phyloP scores from a whole-genome alignment of 2,329 filamentous ascomycete species.

The Phoma sp. region DNA sequence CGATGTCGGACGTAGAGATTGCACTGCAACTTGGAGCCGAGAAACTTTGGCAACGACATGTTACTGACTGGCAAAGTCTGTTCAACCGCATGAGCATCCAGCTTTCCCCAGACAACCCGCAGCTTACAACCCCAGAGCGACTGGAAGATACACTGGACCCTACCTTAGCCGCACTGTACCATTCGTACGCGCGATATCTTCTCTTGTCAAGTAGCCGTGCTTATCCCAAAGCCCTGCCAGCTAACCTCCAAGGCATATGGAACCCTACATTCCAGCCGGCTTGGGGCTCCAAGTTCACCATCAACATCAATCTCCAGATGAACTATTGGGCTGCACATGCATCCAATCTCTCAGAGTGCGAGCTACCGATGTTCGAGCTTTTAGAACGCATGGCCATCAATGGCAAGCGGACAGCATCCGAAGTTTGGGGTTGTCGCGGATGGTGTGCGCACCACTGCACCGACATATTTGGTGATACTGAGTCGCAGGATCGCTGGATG shows the following conservation, averaged over 20 bases:
- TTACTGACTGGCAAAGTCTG: constrained; percentile 38
- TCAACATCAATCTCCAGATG: constrained; percentile 63
- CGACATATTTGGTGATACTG: constrained; percentile 38
- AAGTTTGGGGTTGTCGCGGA: constrained; percentile 31
- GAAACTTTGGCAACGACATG: constrained; percentile 39
- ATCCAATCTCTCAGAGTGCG: constrained; percentile 44
- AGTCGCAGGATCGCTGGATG: constrained; percentile 31
- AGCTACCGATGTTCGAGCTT: constrained; percentile 53
- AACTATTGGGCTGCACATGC: constrained; percentile 57
- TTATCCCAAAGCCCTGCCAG: constrained; percentile 47
- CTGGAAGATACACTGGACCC: constrained; percentile 16
- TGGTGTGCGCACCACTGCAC: constrained; percentile 40
- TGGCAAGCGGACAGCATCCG: constrained; percentile 37
- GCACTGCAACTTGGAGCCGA: constrained; percentile 28
- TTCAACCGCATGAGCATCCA: constrained; percentile 20
- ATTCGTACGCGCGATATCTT: constrained; percentile 52
- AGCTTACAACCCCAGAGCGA: constrained; percentile 2
- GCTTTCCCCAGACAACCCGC: constrained; percentile 1
- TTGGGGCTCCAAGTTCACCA: constrained; percentile 60
- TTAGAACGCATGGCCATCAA: constrained; percentile 46
- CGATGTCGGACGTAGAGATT: constrained; percentile 30
- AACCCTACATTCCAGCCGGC: constrained; percentile 51
- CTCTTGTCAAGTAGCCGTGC: constrained; percentile 44
- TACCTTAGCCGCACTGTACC: constrained; percentile 42
- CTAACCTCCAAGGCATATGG: constrained; percentile 57